These are phyloP conservation scores for Boechera divaricarpa DNA, from an alignment of 345 rosid genomes.

Conservation along the genomic window DNA sequence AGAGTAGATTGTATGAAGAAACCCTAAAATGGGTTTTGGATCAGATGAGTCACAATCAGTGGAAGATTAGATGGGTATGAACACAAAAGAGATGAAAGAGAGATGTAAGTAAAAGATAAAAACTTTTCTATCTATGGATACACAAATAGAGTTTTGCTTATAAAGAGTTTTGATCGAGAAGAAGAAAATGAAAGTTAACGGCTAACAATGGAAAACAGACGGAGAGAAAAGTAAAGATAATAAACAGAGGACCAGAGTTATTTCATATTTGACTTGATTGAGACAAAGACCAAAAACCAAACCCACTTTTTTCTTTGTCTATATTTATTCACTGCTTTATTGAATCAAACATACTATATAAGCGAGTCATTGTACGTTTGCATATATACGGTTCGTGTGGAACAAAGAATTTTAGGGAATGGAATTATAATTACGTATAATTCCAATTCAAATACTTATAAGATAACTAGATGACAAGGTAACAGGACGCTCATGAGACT, in stretches of 20 bases:
- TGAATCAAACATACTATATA: not conserved
- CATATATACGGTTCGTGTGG: not conserved
- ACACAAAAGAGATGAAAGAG: constrained; percentile 14
- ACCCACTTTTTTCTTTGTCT: not conserved
- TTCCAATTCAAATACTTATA: not conserved
- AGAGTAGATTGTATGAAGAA: constrained; percentile 9
- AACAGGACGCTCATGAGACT: constrained; percentile 4
- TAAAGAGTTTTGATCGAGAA: not conserved
- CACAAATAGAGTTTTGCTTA: constrained; percentile 5
- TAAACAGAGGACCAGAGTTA: constrained; percentile 29
- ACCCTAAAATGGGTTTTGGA: constrained; percentile 27
- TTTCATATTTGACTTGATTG: constrained; percentile 21
- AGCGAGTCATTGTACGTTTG: constrained; percentile 7
- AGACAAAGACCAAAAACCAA: constrained; percentile 29
- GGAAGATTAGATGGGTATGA: constrained; percentile 26
- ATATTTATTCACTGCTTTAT: not conserved
- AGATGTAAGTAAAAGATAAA: not conserved
- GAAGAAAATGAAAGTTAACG: not conserved
- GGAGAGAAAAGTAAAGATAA: constrained; percentile 20
- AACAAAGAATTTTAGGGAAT: not conserved
- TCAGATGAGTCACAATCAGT: constrained; percentile 22
- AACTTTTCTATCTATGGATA: constrained; percentile 21
- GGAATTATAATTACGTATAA: not conserved
- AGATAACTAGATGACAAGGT: not conserved
- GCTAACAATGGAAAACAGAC: not conserved